phyloP scores from a whole-genome alignment of 352 stramenopile genomes.

The Phytophthora multivora region DNA sequence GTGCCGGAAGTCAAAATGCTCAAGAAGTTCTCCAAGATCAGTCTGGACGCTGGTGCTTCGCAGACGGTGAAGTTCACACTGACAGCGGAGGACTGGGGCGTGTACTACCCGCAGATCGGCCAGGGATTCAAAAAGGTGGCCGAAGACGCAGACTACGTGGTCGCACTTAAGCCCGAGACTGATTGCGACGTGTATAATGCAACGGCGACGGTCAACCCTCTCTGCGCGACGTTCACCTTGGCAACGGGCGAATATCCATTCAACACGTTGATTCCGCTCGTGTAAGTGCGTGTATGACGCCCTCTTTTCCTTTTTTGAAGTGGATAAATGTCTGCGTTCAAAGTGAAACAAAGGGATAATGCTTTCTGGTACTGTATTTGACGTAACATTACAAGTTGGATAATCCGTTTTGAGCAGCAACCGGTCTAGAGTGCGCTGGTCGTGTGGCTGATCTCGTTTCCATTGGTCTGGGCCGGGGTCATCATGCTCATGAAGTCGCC shows the following conservation, averaged over 20 bases:
- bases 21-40: slow-evolving; percentile 76
- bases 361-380: neutral
- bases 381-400: slow-evolving; percentile 10
- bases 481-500: slow-evolving; percentile 30
- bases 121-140: slow-evolving; percentile 51
- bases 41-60: slow-evolving; percentile 40
- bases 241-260: slow-evolving; percentile 17
- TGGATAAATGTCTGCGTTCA: slow-evolving; percentile 1
- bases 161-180: slow-evolving; percentile 56
- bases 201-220: slow-evolving; percentile 26
- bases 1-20: slow-evolving; percentile 80
- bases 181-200: slow-evolving; percentile 67
- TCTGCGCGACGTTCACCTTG: slow-evolving; percentile 30
- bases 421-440: slow-evolving; percentile 4
- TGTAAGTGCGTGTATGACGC: neutral
- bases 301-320: too few species aligned
- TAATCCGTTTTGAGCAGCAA: neutral
- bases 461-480: slow-evolving; percentile 8
- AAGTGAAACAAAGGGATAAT: too few species aligned
- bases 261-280: slow-evolving; percentile 5
- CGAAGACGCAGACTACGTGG: slow-evolving; percentile 34
- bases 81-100: slow-evolving; percentile 52
- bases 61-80: slow-evolving; percentile 43
- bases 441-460: slow-evolving; percentile 6
- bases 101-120: slow-evolving; percentile 59